Evolutionary conservation across 148 eudicot genomes (phyloP).

Genomic region (Chenopodium quinoa): DNA sequence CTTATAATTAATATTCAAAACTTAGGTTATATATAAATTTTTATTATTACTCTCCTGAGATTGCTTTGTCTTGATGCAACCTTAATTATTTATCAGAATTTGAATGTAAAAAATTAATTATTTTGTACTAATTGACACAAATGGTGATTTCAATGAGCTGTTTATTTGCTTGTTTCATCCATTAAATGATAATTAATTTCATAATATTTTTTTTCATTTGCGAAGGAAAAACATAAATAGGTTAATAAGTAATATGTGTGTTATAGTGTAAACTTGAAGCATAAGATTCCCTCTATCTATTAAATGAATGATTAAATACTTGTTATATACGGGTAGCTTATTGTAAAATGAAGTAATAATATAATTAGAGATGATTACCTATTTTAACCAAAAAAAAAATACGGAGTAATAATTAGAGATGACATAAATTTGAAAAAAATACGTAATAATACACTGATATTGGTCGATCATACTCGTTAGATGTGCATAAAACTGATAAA

Average conservation of each 20-base stretch:
- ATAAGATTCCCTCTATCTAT: not conserved
- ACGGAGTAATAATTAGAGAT: too few relatives aligned
- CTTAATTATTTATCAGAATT: constrained; percentile 19
- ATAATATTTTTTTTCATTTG: too few relatives aligned
- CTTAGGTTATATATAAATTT: constrained; percentile 10
- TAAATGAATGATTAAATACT: too few relatives aligned
- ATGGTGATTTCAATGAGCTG: constrained; percentile 44
- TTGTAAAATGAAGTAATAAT: too few relatives aligned
- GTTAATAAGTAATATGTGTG: not conserved
- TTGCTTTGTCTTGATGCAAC: constrained; percentile 35
- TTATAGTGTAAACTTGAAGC: not conserved
- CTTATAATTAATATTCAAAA: constrained; percentile 3
- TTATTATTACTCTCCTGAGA: not conserved
- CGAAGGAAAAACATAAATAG: not conserved
- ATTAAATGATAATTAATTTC: not conserved
- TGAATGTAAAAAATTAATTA: not conserved
- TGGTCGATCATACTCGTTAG: too few relatives aligned
- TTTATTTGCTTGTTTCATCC: constrained; percentile 28
- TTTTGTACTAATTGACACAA: constrained; percentile 5
- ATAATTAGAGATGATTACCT: too few relatives aligned
- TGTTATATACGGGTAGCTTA: too few relatives aligned
- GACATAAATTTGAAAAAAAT: too few relatives aligned
- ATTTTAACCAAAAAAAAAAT: too few relatives aligned
- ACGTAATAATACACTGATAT: too few relatives aligned
- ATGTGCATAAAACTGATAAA: too few relatives aligned